Conservation (phyloP, 2,329 filamentous ascomycete genomes). For the Aspergillus pseudoglaucus region DNA sequence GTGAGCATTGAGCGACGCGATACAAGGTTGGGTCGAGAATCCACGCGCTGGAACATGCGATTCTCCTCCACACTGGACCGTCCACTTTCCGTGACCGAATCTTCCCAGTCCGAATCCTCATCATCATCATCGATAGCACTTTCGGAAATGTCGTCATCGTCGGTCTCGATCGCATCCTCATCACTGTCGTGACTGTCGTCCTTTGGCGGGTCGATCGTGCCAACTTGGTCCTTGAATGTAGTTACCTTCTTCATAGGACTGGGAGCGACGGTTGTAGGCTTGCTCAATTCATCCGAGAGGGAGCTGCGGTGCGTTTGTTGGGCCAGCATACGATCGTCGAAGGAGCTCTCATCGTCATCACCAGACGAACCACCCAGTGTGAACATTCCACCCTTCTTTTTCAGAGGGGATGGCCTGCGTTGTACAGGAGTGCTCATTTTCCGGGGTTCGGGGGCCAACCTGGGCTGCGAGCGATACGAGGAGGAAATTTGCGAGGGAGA, state of each 20-base stretch:
- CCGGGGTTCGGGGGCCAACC: conserved; percentile 44
- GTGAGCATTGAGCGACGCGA: conserved; percentile 86
- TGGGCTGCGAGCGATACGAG: conserved; percentile 57
- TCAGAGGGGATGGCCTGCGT: conserved; percentile 46
- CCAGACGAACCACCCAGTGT: conserved; percentile 77
- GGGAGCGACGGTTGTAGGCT: conserved; percentile 25
- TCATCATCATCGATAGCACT: conserved; percentile 72
- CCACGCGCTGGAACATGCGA: conserved; percentile 75
- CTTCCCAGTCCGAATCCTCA: conserved; percentile 57
- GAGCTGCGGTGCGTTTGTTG: conserved; percentile 48
- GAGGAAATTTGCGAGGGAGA: conserved; percentile 67
- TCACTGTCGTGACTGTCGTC: conserved; percentile 46
- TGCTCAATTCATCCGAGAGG: conserved; percentile 48
- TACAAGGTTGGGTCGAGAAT: conserved; percentile 76
- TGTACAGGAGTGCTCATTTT: conserved; percentile 58
- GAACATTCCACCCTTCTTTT: conserved; percentile 63
- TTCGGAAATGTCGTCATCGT: conserved; percentile 63
- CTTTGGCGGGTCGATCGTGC: conserved; percentile 47
- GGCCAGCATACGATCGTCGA: conserved; percentile 55
- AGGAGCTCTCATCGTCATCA: conserved; percentile 73
- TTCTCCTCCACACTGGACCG: conserved; percentile 72
- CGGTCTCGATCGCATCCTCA: conserved; percentile 54
- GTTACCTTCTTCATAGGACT: conserved; percentile 63
- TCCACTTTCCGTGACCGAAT: conserved; percentile 71
- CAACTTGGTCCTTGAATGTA: conserved; percentile 72